A percentile compares a stretch with the other conserved stretches of the same genome.
These are phyloP conservation scores for Trichomonascaceae sp. DNA, from an alignment of 1,139 yeast species.

Conservation along the genomic window DNA sequence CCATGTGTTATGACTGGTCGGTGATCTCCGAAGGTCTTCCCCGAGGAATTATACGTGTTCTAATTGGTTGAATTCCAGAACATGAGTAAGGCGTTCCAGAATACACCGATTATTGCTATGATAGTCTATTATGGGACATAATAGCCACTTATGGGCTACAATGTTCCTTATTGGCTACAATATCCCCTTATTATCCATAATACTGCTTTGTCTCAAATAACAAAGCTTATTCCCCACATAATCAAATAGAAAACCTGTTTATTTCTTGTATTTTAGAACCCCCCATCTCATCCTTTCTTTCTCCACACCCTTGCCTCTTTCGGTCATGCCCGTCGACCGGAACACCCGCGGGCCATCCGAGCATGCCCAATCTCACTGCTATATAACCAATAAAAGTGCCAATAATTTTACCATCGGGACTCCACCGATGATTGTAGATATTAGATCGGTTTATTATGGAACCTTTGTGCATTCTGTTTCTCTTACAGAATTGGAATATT, in stretches of 20 bases:
- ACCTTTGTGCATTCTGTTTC: conserved; percentile 52
- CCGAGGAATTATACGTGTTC: not conserved
- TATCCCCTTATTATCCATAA: too few species aligned
- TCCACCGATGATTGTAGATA: conserved; percentile 2
- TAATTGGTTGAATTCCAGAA: not conserved
- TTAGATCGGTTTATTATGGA: conserved; percentile 40
- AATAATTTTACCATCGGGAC: not conserved
- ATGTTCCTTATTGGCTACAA: too few species aligned
- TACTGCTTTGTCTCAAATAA: too few species aligned
- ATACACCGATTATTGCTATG: too few species aligned
- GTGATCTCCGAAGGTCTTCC: not conserved
- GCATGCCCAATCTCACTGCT: not conserved
- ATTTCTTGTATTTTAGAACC: not conserved
- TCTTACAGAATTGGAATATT: conserved; percentile 43
- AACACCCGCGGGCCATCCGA: not conserved
- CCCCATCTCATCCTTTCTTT: not conserved
- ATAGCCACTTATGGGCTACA: too few species aligned
- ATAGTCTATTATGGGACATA: too few species aligned
- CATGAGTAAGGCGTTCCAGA: too few species aligned
- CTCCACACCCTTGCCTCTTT: not conserved
- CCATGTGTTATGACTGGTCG: not conserved
- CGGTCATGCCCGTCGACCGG: not conserved
- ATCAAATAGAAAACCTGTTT: not conserved
- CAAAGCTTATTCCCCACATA: not conserved
- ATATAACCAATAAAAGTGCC: not conserved